These are phyloP conservation scores for Dacryopinax primogenitus DNA, from an alignment of 768 basidiomycete genomes.

Conservation along the genomic window DNA sequence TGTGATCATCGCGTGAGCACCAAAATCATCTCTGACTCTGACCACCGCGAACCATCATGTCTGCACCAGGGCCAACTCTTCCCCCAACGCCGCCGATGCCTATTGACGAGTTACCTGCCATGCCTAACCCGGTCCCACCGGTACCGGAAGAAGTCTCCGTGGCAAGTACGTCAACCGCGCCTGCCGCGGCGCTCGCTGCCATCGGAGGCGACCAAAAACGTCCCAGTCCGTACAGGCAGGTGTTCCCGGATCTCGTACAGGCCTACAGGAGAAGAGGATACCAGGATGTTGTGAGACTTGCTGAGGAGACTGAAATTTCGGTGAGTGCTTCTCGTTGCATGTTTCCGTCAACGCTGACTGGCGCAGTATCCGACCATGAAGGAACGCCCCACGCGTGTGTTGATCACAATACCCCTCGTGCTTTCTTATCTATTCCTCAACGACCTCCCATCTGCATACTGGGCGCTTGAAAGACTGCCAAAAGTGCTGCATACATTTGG, in stretches of 20 bases:
- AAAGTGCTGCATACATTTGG: slow-evolving; percentile 52
- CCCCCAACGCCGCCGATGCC: slow-evolving; percentile 1
- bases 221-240: slow-evolving; percentile 35
- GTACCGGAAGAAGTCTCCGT: background rate
- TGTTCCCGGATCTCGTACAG: slow-evolving; percentile 34
- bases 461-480: slow-evolving; percentile 7
- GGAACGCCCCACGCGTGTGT: slow-evolving; percentile 34
- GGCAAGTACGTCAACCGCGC: background rate
- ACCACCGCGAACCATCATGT: background rate
- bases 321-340: slow-evolving; percentile 29
- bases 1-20: background rate
- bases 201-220: slow-evolving; percentile 24
- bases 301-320: slow-evolving; percentile 33
- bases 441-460: slow-evolving; percentile 29
- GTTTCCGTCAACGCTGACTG: background rate
- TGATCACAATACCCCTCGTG: slow-evolving; percentile 47
- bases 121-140: background rate
- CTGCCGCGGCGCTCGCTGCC: background rate
- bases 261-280: slow-evolving; percentile 12
- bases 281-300: slow-evolving; percentile 33
- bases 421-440: slow-evolving; percentile 53
- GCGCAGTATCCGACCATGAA: slow-evolving; percentile 25
- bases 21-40: background rate
- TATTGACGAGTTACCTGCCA: background rate
- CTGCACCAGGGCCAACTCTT: background rate